A percentile compares a stretch with the other conserved stretches of the same genome.
These are phyloP conservation scores for Adansonia gregorii DNA, from an alignment of 441 rosid species.

Conservation along the genomic window DNA sequence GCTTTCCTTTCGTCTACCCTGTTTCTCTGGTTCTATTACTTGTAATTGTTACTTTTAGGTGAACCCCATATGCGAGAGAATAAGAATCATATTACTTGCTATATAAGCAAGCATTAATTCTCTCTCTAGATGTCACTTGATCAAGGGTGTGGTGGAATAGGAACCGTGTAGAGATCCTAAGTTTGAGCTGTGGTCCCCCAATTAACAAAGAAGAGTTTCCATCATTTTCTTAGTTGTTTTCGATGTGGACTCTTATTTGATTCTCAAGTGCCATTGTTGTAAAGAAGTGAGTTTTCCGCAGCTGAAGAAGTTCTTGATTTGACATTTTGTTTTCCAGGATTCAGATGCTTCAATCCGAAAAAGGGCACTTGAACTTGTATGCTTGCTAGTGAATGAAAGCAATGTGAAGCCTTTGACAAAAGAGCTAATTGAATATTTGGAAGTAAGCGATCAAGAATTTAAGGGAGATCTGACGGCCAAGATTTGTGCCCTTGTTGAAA, in stretches of 20 bases:
- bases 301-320: conserved; percentile 33
- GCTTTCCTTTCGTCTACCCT: background rate
- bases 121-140: conserved; percentile 1
- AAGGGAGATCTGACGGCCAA: conserved; percentile 97
- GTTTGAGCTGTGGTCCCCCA: conserved; percentile 14
- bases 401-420: conserved; percentile 90
- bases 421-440: conserved; percentile 93
- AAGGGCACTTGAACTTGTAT: conserved; percentile 95
- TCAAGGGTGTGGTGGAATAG: conserved; percentile 10
- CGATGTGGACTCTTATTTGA: background rate
- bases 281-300: conserved; percentile 22
- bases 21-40: background rate
- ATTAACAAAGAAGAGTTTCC: background rate
- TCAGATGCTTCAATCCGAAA: conserved; percentile 97
- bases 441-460: conserved; percentile 93
- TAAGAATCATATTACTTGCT: background rate
- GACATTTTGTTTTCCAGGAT: conserved; percentile 66
- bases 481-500: conserved; percentile 93
- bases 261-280: conserved; percentile 5
- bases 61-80: background rate
- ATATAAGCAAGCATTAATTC: background rate
- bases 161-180: conserved; percentile 4
- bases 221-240: background rate
- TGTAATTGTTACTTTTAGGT: background rate
- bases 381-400: conserved; percentile 83